Conservation (phyloP, 2,329 filamentous ascomycete genomes). For the Diaporthe capsici region DNA sequence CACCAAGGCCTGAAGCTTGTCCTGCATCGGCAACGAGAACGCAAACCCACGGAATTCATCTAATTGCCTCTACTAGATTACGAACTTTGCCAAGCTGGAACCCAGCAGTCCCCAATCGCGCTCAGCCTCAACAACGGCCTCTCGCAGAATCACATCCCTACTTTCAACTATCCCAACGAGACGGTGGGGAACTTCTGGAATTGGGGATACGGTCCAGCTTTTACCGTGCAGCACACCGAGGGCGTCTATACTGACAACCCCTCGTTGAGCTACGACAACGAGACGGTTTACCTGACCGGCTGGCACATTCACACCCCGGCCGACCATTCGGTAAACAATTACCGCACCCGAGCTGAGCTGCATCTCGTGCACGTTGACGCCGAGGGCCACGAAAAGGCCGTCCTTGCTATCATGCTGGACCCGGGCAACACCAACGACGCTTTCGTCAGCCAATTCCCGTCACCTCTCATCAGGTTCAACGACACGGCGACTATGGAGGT, state of each 20-base stretch:
- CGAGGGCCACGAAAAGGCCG: constrained; percentile 57
- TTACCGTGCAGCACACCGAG: constrained; percentile 39
- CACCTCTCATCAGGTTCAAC: constrained; percentile 54
- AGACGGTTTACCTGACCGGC: constrained; percentile 61
- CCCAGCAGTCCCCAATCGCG: constrained; percentile 64
- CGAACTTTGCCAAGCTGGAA: constrained; percentile 62
- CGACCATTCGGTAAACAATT: constrained; percentile 61
- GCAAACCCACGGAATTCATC: neutral
- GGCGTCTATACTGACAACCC: constrained; percentile 55
- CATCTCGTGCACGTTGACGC: constrained; percentile 63
- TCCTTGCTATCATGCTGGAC: constrained; percentile 62
- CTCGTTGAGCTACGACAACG: constrained; percentile 59
- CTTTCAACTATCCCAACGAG: constrained; percentile 57
- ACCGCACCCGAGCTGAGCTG: constrained; percentile 60
- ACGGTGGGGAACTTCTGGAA: constrained; percentile 60
- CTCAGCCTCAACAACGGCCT: constrained; percentile 57
- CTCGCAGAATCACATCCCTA: constrained; percentile 55
- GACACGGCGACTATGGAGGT: constrained; percentile 45
- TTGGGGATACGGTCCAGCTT: constrained; percentile 58
- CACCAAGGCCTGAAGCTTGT: neutral
- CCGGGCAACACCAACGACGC: constrained; percentile 54
- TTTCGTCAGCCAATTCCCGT: constrained; percentile 59
- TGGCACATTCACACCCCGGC: constrained; percentile 67
- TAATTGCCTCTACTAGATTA: constrained; percentile 28
- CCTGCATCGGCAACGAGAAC: neutral